Percentiles rank a stretch among this genome's conserved stretches.
Evolutionary conservation across 2,329 filamentous ascomycete genomes (phyloP).

Genomic region (Proliferodiscus dingleyae): DNA sequence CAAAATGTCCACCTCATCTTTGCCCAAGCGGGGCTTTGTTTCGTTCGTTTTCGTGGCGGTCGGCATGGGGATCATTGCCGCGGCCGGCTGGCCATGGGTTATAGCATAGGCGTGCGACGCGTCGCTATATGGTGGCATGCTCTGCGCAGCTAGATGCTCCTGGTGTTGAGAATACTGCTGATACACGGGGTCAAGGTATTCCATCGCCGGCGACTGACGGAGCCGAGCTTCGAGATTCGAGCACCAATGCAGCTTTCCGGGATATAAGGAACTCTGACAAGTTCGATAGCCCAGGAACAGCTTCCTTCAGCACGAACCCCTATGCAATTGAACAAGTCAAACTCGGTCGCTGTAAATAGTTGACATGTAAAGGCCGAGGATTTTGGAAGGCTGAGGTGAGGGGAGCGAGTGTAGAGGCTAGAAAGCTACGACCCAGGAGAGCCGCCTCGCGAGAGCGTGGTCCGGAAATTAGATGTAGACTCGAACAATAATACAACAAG

Average conservation of each 20-base stretch:
- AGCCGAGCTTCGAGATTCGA: slow-evolving; percentile 6
- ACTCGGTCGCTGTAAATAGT: background rate
- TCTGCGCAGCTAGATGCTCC: slow-evolving; percentile 15
- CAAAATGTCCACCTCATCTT: slow-evolving; percentile 54
- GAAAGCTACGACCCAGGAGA: background rate
- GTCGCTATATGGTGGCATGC: slow-evolving; percentile 14
- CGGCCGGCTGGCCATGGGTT: slow-evolving; percentile 22
- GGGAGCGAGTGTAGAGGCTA: background rate
- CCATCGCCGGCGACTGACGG: slow-evolving; percentile 22
- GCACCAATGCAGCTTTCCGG: slow-evolving; percentile 9
- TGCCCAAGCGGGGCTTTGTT: slow-evolving; percentile 41
- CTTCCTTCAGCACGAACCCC: background rate
- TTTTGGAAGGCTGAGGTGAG: background rate
- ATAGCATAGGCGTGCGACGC: slow-evolving; percentile 18
- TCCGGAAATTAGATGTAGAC: background rate
- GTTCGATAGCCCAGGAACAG: background rate
- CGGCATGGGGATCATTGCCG: slow-evolving; percentile 31
- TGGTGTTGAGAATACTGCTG: slow-evolving; percentile 21
- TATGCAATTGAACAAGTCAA: background rate
- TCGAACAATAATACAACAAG: background rate
- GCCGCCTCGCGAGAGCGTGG: background rate
- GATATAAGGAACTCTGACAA: slow-evolving; percentile 8
- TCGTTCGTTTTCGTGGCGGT: slow-evolving; percentile 24
- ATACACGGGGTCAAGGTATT: slow-evolving; percentile 23
- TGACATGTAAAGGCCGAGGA: background rate